Conservation (phyloP, 805 yeast genomes). For the Candida quercuum region DNA sequence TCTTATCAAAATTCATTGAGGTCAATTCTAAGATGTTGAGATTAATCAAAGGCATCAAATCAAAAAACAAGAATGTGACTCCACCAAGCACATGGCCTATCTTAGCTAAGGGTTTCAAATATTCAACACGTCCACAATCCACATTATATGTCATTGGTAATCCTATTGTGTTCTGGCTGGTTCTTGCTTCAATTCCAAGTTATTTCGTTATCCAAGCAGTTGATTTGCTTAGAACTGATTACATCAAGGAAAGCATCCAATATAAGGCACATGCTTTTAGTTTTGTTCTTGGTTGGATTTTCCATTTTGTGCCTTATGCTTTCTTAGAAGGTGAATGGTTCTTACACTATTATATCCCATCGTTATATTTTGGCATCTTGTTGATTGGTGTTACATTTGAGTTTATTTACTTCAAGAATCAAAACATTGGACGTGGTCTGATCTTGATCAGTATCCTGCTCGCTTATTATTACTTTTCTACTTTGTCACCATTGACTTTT, state of each 20-base stretch:
- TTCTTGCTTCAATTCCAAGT: constrained; percentile 29
- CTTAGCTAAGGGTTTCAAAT: constrained; percentile 51
- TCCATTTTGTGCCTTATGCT: constrained; percentile 56
- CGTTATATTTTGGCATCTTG: constrained; percentile 44
- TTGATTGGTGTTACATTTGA: constrained; percentile 40
- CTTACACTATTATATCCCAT: constrained; percentile 43
- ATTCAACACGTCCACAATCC: constrained; percentile 40
- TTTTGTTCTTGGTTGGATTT: constrained; percentile 45
- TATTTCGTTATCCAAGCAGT: constrained; percentile 15
- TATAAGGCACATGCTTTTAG: constrained; percentile 22
- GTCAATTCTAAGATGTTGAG: constrained; percentile 14
- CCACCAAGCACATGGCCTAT: constrained; percentile 63
- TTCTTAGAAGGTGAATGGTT: constrained; percentile 26
- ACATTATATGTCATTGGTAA: constrained; percentile 63
- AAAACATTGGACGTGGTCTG: constrained; percentile 23
- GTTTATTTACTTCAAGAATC: constrained; percentile 28
- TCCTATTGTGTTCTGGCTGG: constrained; percentile 47
- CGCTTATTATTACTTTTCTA: constrained; percentile 23
- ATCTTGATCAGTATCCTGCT: constrained; percentile 16
- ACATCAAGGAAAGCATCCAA: constrained; percentile 4
- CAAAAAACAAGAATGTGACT: constrained; percentile 25
- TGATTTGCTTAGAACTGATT: constrained; percentile 24
- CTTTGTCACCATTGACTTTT: constrained; percentile 38
- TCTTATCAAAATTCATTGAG: constrained; percentile 18
- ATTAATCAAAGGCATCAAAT: constrained; percentile 11